Conservation (phyloP, 208 protist genomes). For the Strigomonas culicis region DNA sequence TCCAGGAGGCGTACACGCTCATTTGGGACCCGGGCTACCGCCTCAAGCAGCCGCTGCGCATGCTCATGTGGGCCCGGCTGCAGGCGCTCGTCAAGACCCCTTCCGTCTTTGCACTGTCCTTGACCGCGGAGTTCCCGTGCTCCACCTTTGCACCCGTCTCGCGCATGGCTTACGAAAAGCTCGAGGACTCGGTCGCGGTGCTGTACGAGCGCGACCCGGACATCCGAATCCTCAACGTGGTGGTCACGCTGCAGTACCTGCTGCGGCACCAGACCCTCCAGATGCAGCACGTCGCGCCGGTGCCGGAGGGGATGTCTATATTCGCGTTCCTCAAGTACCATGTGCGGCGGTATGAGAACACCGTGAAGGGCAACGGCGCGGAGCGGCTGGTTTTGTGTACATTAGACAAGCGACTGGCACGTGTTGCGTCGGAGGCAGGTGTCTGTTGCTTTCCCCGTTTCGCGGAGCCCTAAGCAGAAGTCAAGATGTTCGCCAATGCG, state of each 20-base stretch:
- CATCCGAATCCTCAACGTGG: conserved; percentile 75
- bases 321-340: conserved; percentile 87
- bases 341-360: conserved; percentile 64
- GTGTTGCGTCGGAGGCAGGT: conserved; percentile 49
- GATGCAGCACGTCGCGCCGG: conserved; percentile 25
- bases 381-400: conserved; percentile 69
- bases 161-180: conserved; percentile 60
- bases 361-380: conserved; percentile 50
- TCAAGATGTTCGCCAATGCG: too few species aligned
- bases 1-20: conserved; percentile 54
- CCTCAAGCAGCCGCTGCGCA: conserved; percentile 32
- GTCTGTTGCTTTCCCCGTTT: conserved; percentile 53
- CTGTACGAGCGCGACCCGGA: conserved; percentile 59
- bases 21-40: conserved; percentile 52
- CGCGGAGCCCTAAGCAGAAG: neutral
- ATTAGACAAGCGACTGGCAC: conserved; percentile 63
- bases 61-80: conserved; percentile 73
- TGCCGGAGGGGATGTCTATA: conserved; percentile 62
- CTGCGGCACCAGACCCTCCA: conserved; percentile 29
- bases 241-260: conserved; percentile 59
- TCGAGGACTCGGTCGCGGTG: conserved; percentile 15
- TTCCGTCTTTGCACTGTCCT: conserved; percentile 45
- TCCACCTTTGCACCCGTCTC: conserved; percentile 45
- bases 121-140: conserved; percentile 59
- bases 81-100: conserved; percentile 40